Evolutionary conservation across 2,329 filamentous ascomycete species (phyloP), one percentile per base, ranked within the genome.

Genomic region (Diaporthe humulicola): DNA sequence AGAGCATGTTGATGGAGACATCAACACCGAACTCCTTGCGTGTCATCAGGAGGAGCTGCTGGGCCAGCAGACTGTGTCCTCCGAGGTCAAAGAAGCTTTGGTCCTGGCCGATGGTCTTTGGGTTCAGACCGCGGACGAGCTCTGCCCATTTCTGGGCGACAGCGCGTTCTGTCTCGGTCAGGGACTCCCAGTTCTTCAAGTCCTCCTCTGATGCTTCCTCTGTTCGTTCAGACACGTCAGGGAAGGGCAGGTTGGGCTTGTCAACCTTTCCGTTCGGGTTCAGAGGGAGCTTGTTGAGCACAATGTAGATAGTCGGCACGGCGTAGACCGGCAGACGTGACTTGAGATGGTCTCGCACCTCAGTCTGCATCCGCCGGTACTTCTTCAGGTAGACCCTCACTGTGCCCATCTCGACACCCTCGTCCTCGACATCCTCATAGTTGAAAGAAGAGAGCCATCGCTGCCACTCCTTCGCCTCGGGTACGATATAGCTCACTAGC

Each of bases 211-310:
- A 85, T 14, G 84, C 82, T 36, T 86, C 85, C 76, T 85, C 84
- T n/a, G 82, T 88, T 45, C 93, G 87, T 79, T 94, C 89, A 17
- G 90, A 90, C 33, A 91, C 91, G 82, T 96, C 94, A 52, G 92
- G 96, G 89, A 96, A 97, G 0, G 95, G 95, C 70, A 97, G 87
- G 2, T 70, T 74, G 19, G 75, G 75, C 60, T 73, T 93, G 83
- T 97, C 95, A 56, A 96, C 90, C 84, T 97, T 97, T 79, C 94
- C 93, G 78, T 95, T 95, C n/a, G 93, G 93, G 82, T 95, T 96
- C n/a, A 96, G 84, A 1, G 94, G 94, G 77, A 96, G 89, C 73
- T 91, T 91, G 76, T 91, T 88, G 73, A 97, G 90, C 0, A 92
- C 90, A 56, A 97, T 93, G 77, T 94, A 91, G 52, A 94, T 88